phyloP scores from a whole-genome alignment of 192 early-diverging fungal genomes.

The Coemansia sp. region DNA sequence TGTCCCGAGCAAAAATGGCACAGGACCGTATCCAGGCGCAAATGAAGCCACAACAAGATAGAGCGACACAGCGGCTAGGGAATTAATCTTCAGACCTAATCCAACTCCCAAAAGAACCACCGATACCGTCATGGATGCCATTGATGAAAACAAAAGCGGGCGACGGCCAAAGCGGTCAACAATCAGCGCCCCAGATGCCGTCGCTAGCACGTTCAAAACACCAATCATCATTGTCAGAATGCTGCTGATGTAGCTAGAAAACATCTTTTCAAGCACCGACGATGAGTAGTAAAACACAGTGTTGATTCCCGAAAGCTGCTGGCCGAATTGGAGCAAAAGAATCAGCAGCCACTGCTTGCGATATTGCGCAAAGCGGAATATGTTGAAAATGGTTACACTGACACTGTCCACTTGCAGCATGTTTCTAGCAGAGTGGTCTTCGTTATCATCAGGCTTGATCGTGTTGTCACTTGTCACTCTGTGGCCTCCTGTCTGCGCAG shows the following conservation, averaged over 20 bases:
- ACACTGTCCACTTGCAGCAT: slow-evolving; percentile 14
- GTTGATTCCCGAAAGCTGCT: slow-evolving; percentile 95
- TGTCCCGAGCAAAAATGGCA: slow-evolving; percentile 51
- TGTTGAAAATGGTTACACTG: slow-evolving; percentile 45
- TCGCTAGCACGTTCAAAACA: slow-evolving; percentile 76
- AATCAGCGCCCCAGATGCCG: slow-evolving; percentile 64
- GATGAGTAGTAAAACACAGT: slow-evolving; percentile 87
- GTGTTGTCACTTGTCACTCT: background rate
- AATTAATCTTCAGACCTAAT: slow-evolving; percentile 69
- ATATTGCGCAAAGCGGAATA: slow-evolving; percentile 54
- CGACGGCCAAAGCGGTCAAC: slow-evolving; percentile 82
- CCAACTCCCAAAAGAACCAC: slow-evolving; percentile 61
- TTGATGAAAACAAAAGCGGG: slow-evolving; percentile 69
- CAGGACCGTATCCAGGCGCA: slow-evolving; percentile 52
- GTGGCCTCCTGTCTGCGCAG: background rate
- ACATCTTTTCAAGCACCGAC: slow-evolving; percentile 65
- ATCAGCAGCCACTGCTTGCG: slow-evolving; percentile 68
- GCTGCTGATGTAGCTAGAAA: slow-evolving; percentile 61
- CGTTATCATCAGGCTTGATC: slow-evolving; percentile 14
- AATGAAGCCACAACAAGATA: slow-evolving; percentile 51
- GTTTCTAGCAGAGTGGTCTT: background rate
- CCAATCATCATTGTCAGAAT: slow-evolving; percentile 78
- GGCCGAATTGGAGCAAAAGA: slow-evolving; percentile 71
- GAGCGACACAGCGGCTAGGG: slow-evolving; percentile 69
- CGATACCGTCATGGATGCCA: slow-evolving; percentile 64